These are phyloP conservation scores for Picea abies DNA, from an alignment of 83 land plant genomes.

Conservation along the genomic window DNA sequence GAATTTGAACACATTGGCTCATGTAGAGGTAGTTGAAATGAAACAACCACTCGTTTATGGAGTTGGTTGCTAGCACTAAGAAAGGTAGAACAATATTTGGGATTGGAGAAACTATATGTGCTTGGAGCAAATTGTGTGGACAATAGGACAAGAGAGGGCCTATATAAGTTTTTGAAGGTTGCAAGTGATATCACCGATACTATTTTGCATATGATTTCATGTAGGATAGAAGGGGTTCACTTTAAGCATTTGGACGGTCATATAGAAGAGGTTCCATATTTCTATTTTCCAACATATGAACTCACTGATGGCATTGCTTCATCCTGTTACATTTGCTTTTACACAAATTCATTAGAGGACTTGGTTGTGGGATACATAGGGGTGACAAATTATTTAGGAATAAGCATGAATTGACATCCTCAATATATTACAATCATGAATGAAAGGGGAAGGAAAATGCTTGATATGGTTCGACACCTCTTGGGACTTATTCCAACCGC, in stretches of 20 bases:
- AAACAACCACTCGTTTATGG: conserved; percentile 98
- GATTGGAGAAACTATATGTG: conserved; percentile 94
- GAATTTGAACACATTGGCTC: conserved; percentile 91
- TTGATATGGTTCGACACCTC: conserved; percentile 70
- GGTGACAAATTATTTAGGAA: conserved; percentile 89
- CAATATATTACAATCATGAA: conserved; percentile 95
- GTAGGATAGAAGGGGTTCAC: conserved; percentile 63
- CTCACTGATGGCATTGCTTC: too few relatives aligned
- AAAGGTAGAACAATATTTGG: conserved; percentile 84
- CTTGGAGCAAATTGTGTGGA: conserved; percentile 98
- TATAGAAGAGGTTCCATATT: too few relatives aligned
- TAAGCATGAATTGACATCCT: conserved; percentile 92
- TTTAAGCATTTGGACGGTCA: too few relatives aligned
- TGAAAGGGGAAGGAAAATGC: conserved; percentile 94
- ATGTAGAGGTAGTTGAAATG: conserved; percentile 79
- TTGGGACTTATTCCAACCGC: conserved; percentile 83
- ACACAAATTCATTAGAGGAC: conserved; percentile 46
- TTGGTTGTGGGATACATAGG: conserved; percentile 99
- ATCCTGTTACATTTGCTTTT: too few relatives aligned
- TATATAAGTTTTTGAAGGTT: conserved; percentile 91
- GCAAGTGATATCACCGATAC: conserved; percentile 98
- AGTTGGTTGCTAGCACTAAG: conserved; percentile 99
- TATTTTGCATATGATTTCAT: conserved; percentile 97
- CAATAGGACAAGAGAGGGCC: conserved; percentile 89
- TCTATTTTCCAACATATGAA: too few relatives aligned